Base-by-base conservation (phyloP, 768 basidiomycete species). In the Panellus pusillus region DNA sequence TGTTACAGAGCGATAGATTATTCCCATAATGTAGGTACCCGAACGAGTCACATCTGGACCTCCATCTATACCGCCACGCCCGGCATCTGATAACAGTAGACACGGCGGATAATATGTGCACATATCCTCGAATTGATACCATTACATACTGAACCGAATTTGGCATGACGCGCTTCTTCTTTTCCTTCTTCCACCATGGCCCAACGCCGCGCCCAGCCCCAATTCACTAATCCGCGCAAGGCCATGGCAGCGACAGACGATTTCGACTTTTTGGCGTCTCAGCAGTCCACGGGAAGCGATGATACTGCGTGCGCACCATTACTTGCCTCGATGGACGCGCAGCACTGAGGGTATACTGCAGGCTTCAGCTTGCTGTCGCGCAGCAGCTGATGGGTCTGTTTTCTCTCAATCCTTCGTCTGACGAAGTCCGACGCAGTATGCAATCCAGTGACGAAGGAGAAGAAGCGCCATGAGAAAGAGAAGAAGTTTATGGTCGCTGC, bases 181-280 rank as follows among this genome's bases (percentile, higher is more conserved):
- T 35, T 14, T 7, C n/a, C 39, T 28, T 40, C 39, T 28, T 44
- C 27, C 43, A 1, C 31, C 39, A 61, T 61, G 59, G 59, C 59
- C 37, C 54, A 57, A 14, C 54, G 59, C 47, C 55, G 59, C 37
- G 44, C 47, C 41, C 45, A 46, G n/a, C 40, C 45, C 14, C 44
- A 47, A 35, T 37, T 14, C 13, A 18, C 47, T n/a, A 49, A 46
- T 28, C 27, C 35, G 2, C 59, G 55, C 47, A 49, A 47, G 36
- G 20, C 50, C 4, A n/a, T 27, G 11, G 13, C 32, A 12, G 38
- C 49, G 1, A 29, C 8, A 1, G 59, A 61, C 4, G 59, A 61
- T 20, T 61, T 61, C 27, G 59, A 61, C 52, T 61, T 61, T 20
- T 51, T 61, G 39, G 55, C 59, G 35, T 57, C 59, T n/a, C 59